Base-by-base conservation (phyloP, 2,329 filamentous ascomycete species). In the Endocalyx cinctus region DNA sequence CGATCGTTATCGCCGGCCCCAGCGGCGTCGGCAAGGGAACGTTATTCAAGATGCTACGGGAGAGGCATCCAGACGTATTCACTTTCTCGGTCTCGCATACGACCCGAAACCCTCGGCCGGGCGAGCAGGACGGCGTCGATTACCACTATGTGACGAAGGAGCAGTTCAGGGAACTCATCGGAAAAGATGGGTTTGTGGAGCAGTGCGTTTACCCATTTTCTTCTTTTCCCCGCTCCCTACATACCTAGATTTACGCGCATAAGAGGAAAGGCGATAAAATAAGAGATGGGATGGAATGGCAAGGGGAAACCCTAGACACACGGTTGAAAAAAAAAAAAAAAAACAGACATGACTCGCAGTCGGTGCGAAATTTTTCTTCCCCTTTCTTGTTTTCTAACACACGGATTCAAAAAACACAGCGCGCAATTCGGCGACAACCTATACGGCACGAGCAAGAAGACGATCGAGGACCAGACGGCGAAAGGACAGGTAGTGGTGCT, bases 351-450 rank as follows among this genome's bases (percentile, higher is more conserved):
- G n/a, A n/a, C n/a, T n/a, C n/a, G n/a, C n/a, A n/a, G n/a, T n/a
- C n/a, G n/a, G n/a, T n/a, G n/a, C n/a, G n/a, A n/a, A n/a, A n/a
- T n/a, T n/a, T n/a, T n/a, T n/a, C n/a, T n/a, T n/a, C n/a, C n/a
- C n/a, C n/a, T n/a, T n/a, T n/a, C n/a, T n/a, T n/a, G n/a, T n/a
- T n/a, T n/a, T n/a, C n/a, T n/a, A n/a, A n/a, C n/a, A n/a, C n/a
- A n/a, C n/a, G n/a, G n/a, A n/a, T 36, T 37, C 64, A 84, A n/a
- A n/a, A 23, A 23, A 23, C 8, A 23, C 20, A 23, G 20, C 66
- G 89, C 89, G 34, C 69, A 83, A 58, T 96, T 95, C 59, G 81
- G 87, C 25, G 81, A 79, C 34, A 95, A 96, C 64, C 69, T 78
- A 54, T 96, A 96, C 64, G 89, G 89, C 36, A 95, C 88, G 5